Percentiles rank a stretch among this genome's conserved stretches.
Conservation (phyloP, 129 eudicot species). For the Rutidosis leptorrhynchoides region DNA sequence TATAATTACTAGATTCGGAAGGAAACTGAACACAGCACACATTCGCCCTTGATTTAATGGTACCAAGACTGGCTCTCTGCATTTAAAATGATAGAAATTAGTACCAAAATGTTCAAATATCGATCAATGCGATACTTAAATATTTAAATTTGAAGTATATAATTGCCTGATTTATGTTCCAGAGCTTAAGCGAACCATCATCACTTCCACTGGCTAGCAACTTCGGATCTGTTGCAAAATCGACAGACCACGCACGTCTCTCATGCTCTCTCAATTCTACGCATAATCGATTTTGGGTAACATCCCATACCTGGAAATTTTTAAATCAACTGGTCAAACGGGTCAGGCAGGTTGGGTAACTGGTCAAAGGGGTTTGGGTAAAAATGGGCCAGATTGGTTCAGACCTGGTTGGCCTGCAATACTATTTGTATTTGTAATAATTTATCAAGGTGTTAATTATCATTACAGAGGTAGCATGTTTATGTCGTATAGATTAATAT, state of each 20-base stretch:
- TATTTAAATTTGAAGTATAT: constrained; percentile 19
- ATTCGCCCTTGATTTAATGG: constrained; percentile 86
- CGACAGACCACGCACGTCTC: constrained; percentile 92
- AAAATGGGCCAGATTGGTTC: background rate
- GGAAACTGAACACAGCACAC: constrained; percentile 93
- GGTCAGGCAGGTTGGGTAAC: background rate
- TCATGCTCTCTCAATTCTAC: constrained; percentile 85
- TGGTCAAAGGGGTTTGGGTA: background rate
- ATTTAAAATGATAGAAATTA: constrained; percentile 42
- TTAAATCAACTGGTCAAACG: background rate
- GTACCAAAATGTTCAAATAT: constrained; percentile 33
- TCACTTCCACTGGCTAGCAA: constrained; percentile 96
- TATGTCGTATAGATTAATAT: background rate
- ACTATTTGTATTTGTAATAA: background rate
- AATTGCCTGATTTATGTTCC: constrained; percentile 99
- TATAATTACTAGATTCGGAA: constrained; percentile 54
- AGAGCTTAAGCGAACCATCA: constrained; percentile 92
- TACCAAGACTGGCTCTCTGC: constrained; percentile 84
- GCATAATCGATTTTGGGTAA: constrained; percentile 66
- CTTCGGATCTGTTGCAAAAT: constrained; percentile 87
- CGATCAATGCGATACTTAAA: constrained; percentile 17
- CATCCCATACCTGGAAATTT: constrained; percentile 84
- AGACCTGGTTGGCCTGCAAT: background rate
- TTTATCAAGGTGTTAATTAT: background rate
- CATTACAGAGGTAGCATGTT: background rate